Base-by-base conservation (phyloP, 768 basidiomycete genomes). In the Tremella yokohamensis region DNA sequence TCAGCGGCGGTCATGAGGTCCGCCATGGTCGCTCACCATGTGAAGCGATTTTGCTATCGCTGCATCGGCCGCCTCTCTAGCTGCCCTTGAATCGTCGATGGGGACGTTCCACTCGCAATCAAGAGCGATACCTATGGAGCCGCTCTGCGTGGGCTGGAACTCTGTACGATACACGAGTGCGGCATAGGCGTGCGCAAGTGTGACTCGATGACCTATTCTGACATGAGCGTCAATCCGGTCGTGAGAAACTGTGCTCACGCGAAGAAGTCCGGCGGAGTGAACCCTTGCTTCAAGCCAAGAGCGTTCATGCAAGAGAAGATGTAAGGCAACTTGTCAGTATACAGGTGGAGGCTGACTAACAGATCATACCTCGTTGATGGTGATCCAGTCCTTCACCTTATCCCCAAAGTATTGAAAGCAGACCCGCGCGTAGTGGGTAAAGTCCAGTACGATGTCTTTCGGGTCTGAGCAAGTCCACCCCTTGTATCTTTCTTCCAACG, bases 321-420 rank as follows among this genome's bases (percentile, higher is more conserved):
- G 38, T 60, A 58, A 13, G 64, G 64, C 61, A 6, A 4, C 6
- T 4, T 4, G 29, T 34, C 29, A 34, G 29, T 11, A 6, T 11
- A 6, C 29, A 4, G 29, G 29, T 11, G 6, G 11, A 11, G 11
- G 29, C 29, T 34, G 29, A 34, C 6, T 11, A 11, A 34, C 4
- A 34, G 29, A 11, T 4, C 29, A 34, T 6, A 34, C 29, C 29
- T 74, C 72, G 51, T 74, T 74, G 54, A 72, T 58, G 9, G 72
- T 74, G 48, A 74, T 64, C 87, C 86, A 87, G 72, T 86, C 78
- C 74, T 87, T 84, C 61, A 88, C 86, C 59, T 85, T 82, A 73
- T 85, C 84, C 22, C 87, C 87, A 69, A 86, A 88, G 16, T 81
- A 77, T 65, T 84, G 79, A 74, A 89, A 88, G 76, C 85, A 86